phyloP scores from a whole-genome alignment of 1,139 yeast genomes.

The Pichia kudriavzevii region DNA sequence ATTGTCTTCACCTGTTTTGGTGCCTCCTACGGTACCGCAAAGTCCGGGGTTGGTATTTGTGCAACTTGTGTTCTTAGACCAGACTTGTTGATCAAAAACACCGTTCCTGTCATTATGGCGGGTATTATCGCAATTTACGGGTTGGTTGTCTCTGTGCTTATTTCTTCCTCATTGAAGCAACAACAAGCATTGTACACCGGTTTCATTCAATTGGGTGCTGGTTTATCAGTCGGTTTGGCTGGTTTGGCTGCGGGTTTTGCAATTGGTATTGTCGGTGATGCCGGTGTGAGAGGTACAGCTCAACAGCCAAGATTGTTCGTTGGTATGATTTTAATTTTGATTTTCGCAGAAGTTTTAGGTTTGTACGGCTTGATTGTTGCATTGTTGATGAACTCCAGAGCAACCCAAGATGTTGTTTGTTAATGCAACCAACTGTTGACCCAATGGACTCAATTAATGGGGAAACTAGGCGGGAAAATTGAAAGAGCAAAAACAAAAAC shows the following conservation, averaged over 20 bases:
- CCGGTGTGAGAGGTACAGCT: constrained; percentile 95
- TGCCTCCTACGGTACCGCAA: constrained; percentile 99
- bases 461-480: no score
- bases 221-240: constrained; percentile 93
- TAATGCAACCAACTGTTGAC: no score
- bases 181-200: constrained; percentile 94
- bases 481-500: no score
- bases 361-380: constrained; percentile 97
- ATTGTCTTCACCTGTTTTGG: constrained; percentile 98
- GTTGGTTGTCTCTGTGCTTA: constrained; percentile 90
- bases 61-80: constrained; percentile 98
- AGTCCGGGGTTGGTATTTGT: constrained; percentile 98
- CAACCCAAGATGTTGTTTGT: constrained; percentile 83
- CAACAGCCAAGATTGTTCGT: constrained; percentile 96
- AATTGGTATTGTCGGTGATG: constrained; percentile 98
- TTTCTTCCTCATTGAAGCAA: constrained; percentile 84
- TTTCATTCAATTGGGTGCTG: constrained; percentile 97
- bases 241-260: constrained; percentile 98
- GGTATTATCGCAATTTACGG: constrained; percentile 99
- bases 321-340: constrained; percentile 92
- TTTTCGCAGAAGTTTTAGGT: constrained; percentile 98
- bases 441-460: no score
- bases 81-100: constrained; percentile 80
- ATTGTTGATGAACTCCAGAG: constrained; percentile 92
- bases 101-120: constrained; percentile 98